Base-by-base conservation (phyloP, 2,329 filamentous ascomycete genomes). In the Ascochyta lentis region DNA sequence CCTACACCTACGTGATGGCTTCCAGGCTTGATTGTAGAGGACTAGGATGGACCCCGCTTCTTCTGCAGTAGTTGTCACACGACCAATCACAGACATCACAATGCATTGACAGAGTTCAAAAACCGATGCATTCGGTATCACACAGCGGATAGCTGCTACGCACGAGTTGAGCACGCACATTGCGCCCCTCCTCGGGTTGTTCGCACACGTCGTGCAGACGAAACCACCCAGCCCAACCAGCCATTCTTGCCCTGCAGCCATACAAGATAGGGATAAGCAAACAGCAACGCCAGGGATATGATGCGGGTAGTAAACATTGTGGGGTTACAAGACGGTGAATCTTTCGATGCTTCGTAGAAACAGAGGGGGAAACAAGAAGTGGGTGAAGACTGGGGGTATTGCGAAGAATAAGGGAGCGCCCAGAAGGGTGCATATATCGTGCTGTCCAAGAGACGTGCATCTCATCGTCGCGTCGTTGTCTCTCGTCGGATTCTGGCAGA, bases 241-340 rank as follows among this genome's bases (percentile, higher is more conserved):
- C 65, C 60, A 57, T 55, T 65, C 64, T 62, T 58, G 46, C 56
- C 57, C 58, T 61, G 54, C 59, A 56, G 63, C 62, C 64, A 49
- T 61, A 54, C 46, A 63, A 61, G 59, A 57, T 55, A 65, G 56
- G 65, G 47, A 56, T 56, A 59, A 47, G 60, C 64, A 69, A 69
- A 70, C 63, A 70, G 55, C 63, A 73, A 75, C 73, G 71, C 73
- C 73, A 61, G 72, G 72, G 71, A 74, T 75, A 76, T 76, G 73
- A 76, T 76, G 73, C 72, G 72, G 70, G 60, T 72, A 65, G 55
- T 61, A 60, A 57, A 63, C 58, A 64, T 49, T 26, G 65, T 63
- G 71, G 66, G 70, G 71, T 71, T 75, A 76, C 73, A 76, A 70
- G 73, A 76, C 73, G 74, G 73, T 76, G 74, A 72, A 76, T 76